phyloP scores from a whole-genome alignment of 2,329 filamentous ascomycete species.

The Ascochyta lentis region DNA sequence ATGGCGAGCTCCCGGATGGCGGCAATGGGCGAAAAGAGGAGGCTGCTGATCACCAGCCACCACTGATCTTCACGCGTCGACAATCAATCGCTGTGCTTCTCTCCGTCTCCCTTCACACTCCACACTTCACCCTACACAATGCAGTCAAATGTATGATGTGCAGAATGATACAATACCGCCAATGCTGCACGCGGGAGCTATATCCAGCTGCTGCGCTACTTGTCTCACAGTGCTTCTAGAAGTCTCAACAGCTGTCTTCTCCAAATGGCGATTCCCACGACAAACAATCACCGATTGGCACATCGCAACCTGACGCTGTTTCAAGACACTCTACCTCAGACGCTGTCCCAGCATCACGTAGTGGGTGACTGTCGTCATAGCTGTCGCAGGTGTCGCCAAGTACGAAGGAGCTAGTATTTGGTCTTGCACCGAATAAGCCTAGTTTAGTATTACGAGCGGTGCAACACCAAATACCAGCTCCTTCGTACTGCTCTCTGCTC shows the following conservation, averaged over 20 bases:
- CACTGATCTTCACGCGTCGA: conserved; percentile 6
- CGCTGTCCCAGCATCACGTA: neutral
- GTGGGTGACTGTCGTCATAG: neutral
- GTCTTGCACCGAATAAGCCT: too few relatives aligned
- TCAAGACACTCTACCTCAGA: conserved; percentile 6
- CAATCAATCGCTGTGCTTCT: neutral
- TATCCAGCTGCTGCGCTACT: conserved; percentile 5
- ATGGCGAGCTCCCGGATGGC: conserved; percentile 13
- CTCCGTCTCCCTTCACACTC: neutral
- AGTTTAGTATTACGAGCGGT: too few relatives aligned
- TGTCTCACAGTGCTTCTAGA: conserved; percentile 11
- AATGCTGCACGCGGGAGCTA: conserved; percentile 1
- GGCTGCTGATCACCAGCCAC: conserved; percentile 22
- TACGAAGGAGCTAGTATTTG: too few relatives aligned
- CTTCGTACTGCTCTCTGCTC: neutral
- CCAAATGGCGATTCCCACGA: conserved; percentile 2
- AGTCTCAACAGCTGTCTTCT: conserved; percentile 12
- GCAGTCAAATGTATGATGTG: too few relatives aligned
- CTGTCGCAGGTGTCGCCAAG: neutral
- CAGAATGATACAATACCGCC: neutral
- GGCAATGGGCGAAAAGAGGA: conserved; percentile 22
- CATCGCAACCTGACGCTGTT: conserved; percentile 2
- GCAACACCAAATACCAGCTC: too few relatives aligned
- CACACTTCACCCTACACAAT: neutral
- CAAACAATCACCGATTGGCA: conserved; percentile 7